A percentile compares a stretch with the other conserved stretches of the same genome.
Evolutionary conservation across 2,329 filamentous ascomycete genomes (phyloP).

Genomic region (Fusarium miscanthi): DNA sequence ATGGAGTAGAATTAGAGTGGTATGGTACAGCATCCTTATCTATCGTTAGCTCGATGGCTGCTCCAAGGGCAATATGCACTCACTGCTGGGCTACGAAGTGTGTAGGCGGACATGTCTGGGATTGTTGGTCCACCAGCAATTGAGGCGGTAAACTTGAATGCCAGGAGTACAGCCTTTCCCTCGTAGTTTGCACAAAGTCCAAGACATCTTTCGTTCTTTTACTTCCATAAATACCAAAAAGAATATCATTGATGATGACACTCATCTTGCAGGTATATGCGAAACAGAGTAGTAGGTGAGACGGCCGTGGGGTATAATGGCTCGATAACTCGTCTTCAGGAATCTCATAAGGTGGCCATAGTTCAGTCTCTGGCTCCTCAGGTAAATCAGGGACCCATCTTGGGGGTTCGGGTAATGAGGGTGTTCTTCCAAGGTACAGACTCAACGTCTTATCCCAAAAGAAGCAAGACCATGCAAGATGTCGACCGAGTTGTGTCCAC

Average conservation of each 20-base stretch:
- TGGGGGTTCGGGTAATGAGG: background rate
- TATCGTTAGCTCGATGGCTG: background rate
- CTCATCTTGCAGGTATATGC: slow-evolving; percentile 1
- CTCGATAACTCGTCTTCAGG: too few species aligned
- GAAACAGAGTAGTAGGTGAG: background rate
- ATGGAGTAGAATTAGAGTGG: background rate
- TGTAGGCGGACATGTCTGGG: background rate
- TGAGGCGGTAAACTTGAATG: background rate
- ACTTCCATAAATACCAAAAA: background rate
- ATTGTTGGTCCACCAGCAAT: background rate
- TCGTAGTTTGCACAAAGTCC: background rate
- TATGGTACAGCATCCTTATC: background rate
- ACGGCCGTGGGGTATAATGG: background rate
- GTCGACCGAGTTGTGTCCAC: background rate
- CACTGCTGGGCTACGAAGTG: slow-evolving; percentile 3
- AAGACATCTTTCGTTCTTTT: background rate
- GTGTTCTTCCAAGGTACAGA: background rate
- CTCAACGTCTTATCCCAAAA: background rate
- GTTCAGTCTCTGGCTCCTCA: accelerated
- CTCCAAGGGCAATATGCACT: background rate
- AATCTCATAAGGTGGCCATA: background rate
- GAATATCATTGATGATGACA: background rate
- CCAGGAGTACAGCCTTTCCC: background rate
- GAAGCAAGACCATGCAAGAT: slow-evolving; percentile 2
- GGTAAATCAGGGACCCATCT: background rate